A percentile compares a stretch with the other conserved stretches of the same genome.
Conservation (phyloP, 495 filamentous ascomycete genomes). For the Mycothermus thermophilus region DNA sequence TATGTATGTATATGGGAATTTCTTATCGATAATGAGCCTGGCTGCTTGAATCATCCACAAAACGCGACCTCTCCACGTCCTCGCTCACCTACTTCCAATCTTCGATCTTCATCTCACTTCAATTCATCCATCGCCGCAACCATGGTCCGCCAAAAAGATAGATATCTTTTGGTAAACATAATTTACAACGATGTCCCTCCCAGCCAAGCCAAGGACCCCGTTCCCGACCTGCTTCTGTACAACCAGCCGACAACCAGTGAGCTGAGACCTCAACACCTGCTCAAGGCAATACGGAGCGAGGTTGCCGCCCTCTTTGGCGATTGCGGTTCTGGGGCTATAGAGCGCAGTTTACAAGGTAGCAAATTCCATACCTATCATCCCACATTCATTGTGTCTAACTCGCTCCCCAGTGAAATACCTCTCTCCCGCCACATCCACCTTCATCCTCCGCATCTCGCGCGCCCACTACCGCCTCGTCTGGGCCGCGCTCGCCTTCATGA, state of each 20-base stretch:
- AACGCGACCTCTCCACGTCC: too few relatives aligned
- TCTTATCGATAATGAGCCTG: too few relatives aligned
- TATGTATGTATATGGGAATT: too few relatives aligned
- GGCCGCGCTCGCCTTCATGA: slow-evolving; percentile 76
- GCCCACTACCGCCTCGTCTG: slow-evolving; percentile 74
- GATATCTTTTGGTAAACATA: slow-evolving; percentile 85
- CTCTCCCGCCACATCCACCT: slow-evolving; percentile 81
- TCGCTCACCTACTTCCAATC: too few relatives aligned
- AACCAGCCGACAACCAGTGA: slow-evolving; percentile 59
- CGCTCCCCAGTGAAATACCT: slow-evolving; percentile 67
- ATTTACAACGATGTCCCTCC: slow-evolving; percentile 56
- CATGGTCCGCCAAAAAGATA: slow-evolving; percentile 96
- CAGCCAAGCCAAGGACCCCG: slow-evolving; percentile 21
- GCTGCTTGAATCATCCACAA: too few relatives aligned
- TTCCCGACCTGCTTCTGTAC: slow-evolving; percentile 50
- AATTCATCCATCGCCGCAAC: too few relatives aligned
- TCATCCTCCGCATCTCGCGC: slow-evolving; percentile 70
- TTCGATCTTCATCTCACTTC: too few relatives aligned
- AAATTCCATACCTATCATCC: slow-evolving; percentile 2
- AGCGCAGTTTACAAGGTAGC: slow-evolving; percentile 51
- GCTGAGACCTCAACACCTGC: slow-evolving; percentile 47
- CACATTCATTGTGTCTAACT: neutral
- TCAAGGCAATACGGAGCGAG: slow-evolving; percentile 52
- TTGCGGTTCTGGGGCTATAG: slow-evolving; percentile 60
- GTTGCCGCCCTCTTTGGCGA: slow-evolving; percentile 74